Percentiles rank a stretch among this genome's conserved stretches.
These are phyloP conservation scores for Bryoglossum gracile DNA, from an alignment of 495 filamentous ascomycete species.

Conservation along the genomic window DNA sequence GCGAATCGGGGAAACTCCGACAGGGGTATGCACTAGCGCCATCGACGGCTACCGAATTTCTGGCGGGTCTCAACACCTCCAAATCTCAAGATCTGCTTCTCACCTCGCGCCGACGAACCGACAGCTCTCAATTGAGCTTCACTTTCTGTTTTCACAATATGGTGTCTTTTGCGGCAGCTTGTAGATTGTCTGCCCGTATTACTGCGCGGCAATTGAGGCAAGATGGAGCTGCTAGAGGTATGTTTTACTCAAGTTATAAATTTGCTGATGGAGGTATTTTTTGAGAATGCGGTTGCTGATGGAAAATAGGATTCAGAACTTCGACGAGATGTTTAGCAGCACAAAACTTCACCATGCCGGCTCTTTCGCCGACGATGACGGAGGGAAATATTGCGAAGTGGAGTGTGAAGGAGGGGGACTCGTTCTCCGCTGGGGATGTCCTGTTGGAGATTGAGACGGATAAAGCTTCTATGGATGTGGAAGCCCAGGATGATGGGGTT, in stretches of 20 bases:
- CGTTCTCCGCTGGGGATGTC: constrained; percentile 70
- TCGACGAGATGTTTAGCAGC: constrained; percentile 54
- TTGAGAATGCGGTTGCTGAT: too few species aligned
- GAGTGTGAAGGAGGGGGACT: constrained; percentile 73
- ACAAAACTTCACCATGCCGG: constrained; percentile 77
- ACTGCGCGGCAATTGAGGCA: constrained; percentile 39
- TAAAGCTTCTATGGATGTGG: constrained; percentile 87
- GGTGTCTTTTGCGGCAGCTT: constrained; percentile 44
- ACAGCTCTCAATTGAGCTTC: constrained; percentile 32
- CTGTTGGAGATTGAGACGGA: constrained; percentile 83
- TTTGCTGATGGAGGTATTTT: constrained; percentile 12
- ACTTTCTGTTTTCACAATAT: constrained; percentile 31
- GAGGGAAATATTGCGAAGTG: constrained; percentile 73
- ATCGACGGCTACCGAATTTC: too few species aligned
- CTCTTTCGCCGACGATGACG: constrained; percentile 82
- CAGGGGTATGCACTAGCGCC: constrained; percentile 9
- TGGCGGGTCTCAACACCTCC: constrained; percentile 22
- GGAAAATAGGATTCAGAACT: constrained; percentile 58
- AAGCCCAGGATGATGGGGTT: constrained; percentile 75
- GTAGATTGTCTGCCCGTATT: constrained; percentile 43
- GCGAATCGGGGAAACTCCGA: constrained; percentile 2
- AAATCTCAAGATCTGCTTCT: constrained; percentile 8
- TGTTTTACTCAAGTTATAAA: constrained; percentile 9
- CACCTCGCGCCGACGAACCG: constrained; percentile 6
- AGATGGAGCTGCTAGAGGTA: constrained; percentile 45